These are phyloP conservation scores for Neocatenulostroma microsporum DNA, from an alignment of 2,329 filamentous ascomycete species.

Conservation along the genomic window DNA sequence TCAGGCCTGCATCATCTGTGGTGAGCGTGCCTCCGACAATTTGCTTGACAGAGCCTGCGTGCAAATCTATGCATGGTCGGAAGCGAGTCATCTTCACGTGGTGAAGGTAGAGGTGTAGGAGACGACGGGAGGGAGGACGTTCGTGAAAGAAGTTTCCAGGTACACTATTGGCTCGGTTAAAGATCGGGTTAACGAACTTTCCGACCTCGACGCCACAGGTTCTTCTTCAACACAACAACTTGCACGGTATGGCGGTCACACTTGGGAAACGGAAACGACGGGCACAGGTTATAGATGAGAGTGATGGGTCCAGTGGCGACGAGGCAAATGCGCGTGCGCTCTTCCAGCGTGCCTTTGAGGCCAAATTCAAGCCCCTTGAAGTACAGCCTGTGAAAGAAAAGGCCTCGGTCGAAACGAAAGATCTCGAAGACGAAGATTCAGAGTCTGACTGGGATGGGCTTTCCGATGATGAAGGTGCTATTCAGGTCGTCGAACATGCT, in stretches of 20 bases:
- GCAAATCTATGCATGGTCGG: slow-evolving; percentile 91
- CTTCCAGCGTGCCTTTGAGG: slow-evolving; percentile 79
- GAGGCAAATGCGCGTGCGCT: slow-evolving; percentile 59
- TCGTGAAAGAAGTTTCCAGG: too few relatives aligned
- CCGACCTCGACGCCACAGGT: slow-evolving; percentile 2
- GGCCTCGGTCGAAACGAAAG: neutral
- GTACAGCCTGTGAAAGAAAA: slow-evolving; percentile 5
- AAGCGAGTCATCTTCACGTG: slow-evolving; percentile 73
- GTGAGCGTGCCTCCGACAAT: slow-evolving; percentile 91
- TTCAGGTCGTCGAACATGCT: slow-evolving; percentile 43
- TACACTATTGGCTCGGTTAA: too few relatives aligned
- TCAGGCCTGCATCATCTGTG: slow-evolving; percentile 43
- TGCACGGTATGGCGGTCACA: slow-evolving; percentile 30
- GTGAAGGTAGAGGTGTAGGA: neutral
- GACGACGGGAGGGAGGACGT: too few relatives aligned
- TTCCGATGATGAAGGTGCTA: slow-evolving; percentile 43
- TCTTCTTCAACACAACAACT: slow-evolving; percentile 7
- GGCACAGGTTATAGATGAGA: slow-evolving; percentile 21
- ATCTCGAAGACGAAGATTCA: slow-evolving; percentile 14
- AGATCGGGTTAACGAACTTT: too few relatives aligned
- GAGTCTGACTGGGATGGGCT: slow-evolving; percentile 58
- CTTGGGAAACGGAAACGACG: slow-evolving; percentile 41
- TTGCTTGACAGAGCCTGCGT: slow-evolving; percentile 96
- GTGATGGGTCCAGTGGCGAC: slow-evolving; percentile 21
- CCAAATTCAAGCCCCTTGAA: slow-evolving; percentile 64